Percentiles rank a stretch among this genome's conserved stretches.
These are phyloP conservation scores for Verruconis gallopava DNA, from an alignment of 2,329 filamentous ascomycete genomes.

Conservation along the genomic window DNA sequence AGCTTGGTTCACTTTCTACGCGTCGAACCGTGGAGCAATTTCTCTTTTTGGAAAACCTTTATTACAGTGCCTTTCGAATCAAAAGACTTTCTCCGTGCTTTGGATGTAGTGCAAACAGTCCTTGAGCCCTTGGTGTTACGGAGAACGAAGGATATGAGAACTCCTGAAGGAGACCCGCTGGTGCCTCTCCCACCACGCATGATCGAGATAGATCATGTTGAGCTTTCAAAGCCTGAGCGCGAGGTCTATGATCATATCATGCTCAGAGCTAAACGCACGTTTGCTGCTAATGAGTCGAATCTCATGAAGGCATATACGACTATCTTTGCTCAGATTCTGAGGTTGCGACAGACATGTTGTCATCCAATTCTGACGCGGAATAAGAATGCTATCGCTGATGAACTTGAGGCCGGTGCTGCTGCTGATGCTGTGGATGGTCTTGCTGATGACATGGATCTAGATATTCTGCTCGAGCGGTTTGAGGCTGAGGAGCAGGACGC, in stretches of 20 bases:
- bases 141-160: constrained; percentile 96
- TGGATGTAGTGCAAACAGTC: constrained; percentile 95
- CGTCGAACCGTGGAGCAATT: constrained; percentile 97
- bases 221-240: constrained; percentile 71
- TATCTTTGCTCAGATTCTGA: constrained; percentile 91
- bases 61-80: constrained; percentile 96
- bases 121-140: constrained; percentile 90
- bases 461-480: constrained; percentile 73
- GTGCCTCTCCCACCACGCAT: constrained; percentile 72
- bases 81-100: constrained; percentile 80
- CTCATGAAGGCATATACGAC: constrained; percentile 92
- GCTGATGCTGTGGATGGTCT: constrained; percentile 70
- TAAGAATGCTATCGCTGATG: constrained; percentile 70
- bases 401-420: constrained; percentile 66
- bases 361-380: constrained; percentile 85
- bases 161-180: constrained; percentile 66
- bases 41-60: constrained; percentile 98
- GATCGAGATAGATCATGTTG: constrained; percentile 75
- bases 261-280: constrained; percentile 66
- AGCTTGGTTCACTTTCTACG: constrained; percentile 83
- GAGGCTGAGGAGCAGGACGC: constrained; percentile 49
- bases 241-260: constrained; percentile 91
- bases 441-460: constrained; percentile 91
- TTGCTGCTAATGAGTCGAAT: constrained; percentile 79
- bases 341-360: constrained; percentile 85